phyloP scores from a whole-genome alignment of 2,329 filamentous ascomycete genomes.

The Ceratocystis eucalypticola region DNA sequence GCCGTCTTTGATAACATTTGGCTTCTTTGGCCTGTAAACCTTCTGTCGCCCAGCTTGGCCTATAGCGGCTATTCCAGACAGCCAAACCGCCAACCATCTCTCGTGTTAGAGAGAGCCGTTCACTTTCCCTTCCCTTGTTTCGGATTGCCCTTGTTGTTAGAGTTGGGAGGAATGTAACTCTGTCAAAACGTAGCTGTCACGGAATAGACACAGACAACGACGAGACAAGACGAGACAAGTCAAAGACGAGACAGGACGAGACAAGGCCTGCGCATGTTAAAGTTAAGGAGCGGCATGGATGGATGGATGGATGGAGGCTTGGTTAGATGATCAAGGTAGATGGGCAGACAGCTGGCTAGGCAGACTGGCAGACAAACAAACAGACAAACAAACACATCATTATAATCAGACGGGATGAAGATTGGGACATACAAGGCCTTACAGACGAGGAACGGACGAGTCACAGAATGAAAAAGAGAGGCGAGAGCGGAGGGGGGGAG shows the following conservation, averaged over 20 bases:
- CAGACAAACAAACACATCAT: background rate
- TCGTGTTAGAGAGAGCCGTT: background rate
- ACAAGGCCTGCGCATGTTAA: background rate
- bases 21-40: background rate
- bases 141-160: conserved; percentile 3
- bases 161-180: conserved; percentile 5
- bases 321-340: background rate
- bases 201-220: conserved; percentile 1
- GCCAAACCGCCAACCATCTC: background rate
- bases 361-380: background rate
- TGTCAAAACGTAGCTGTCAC: conserved; percentile 8
- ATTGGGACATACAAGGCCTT: background rate
- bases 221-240: conserved; percentile 4
- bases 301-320: background rate
- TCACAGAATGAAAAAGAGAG: background rate
- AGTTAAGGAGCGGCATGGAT: background rate
- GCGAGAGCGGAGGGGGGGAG: background rate
- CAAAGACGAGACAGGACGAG: background rate
- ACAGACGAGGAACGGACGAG: background rate
- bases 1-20: background rate
- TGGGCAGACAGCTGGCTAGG: background rate
- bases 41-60: background rate
- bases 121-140: background rate
- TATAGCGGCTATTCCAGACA: no score
- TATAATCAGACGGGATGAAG: background rate